A percentile compares a stretch with the other conserved stretches of the same genome.
These are phyloP conservation scores for Angomonas desouzai DNA, from an alignment of 208 protist genomes.

Conservation along the genomic window DNA sequence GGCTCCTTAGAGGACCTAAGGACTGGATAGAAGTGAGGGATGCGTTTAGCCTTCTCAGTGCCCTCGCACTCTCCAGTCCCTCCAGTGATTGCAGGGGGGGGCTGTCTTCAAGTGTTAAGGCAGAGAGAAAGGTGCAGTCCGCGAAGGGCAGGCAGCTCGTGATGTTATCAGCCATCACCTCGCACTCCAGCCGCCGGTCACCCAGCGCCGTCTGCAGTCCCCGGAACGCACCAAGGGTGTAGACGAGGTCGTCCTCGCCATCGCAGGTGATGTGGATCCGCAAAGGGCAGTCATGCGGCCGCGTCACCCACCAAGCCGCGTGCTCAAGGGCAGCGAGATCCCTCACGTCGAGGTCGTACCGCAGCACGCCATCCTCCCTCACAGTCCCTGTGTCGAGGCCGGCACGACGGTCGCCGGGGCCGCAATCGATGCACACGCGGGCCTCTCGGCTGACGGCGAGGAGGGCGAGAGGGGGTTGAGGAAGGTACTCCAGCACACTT, in stretches of 20 bases:
- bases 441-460: not conserved
- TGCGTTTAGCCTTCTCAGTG: not conserved
- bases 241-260: not conserved
- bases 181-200: not conserved
- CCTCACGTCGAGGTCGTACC: too few species aligned
- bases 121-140: not conserved
- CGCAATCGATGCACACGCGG: not conserved
- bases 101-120: not conserved
- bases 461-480: not conserved
- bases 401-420: not conserved
- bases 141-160: not conserved
- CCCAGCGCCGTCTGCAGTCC: not conserved
- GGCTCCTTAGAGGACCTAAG: not conserved
- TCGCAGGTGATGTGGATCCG: not conserved
- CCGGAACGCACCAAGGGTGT: not conserved
- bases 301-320: not conserved
- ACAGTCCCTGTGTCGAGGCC: too few species aligned
- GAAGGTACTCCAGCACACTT: too few species aligned
- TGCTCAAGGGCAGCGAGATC: not conserved
- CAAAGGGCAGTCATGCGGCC: not conserved
- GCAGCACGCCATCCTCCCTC: too few species aligned
- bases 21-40: not conserved
- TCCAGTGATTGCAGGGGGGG: not conserved
- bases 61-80: not conserved
- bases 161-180: not conserved